Percentiles rank a stretch among this genome's conserved stretches.
These are phyloP conservation scores for Solanum ahanhuiri DNA, from an alignment of 257 asterid genomes.

Conservation along the genomic window DNA sequence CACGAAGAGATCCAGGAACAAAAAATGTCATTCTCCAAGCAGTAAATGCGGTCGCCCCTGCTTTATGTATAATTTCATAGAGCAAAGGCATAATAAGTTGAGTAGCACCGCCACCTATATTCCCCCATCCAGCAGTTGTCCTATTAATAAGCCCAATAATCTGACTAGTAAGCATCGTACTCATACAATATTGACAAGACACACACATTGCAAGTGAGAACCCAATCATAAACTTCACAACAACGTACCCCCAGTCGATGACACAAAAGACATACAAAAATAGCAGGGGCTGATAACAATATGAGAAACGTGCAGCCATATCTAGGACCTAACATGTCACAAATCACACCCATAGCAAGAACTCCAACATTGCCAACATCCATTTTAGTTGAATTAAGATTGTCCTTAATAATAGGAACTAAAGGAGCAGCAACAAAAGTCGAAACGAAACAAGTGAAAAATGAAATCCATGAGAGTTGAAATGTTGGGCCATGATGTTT, in stretches of 20 bases:
- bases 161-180: neutral
- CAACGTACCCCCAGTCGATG: neutral
- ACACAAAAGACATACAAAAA: slow-evolving; percentile 10
- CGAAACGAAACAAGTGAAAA: too few species aligned
- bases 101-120: slow-evolving; percentile 18
- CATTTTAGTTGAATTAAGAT: neutral
- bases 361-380: slow-evolving; percentile 27
- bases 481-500: too few species aligned
- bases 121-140: slow-evolving; percentile 18
- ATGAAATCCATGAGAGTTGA: too few species aligned
- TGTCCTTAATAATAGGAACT: too few species aligned
- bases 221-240: slow-evolving; percentile 11
- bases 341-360: slow-evolving; percentile 15
- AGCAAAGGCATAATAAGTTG: slow-evolving; percentile 15
- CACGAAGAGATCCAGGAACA: slow-evolving; percentile 8
- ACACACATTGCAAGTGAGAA: slow-evolving; percentile 6
- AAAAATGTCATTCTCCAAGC: slow-evolving; percentile 18
- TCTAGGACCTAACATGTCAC: slow-evolving; percentile 20
- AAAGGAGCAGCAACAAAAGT: too few species aligned
- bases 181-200: neutral
- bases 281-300: slow-evolving; percentile 10
- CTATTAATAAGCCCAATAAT: slow-evolving; percentile 14
- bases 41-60: neutral
- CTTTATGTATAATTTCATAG: neutral
- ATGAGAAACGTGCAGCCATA: slow-evolving; percentile 20